These are phyloP conservation scores for Kodamaea lidongshanica DNA, from an alignment of 805 yeast species.

Conservation along the genomic window DNA sequence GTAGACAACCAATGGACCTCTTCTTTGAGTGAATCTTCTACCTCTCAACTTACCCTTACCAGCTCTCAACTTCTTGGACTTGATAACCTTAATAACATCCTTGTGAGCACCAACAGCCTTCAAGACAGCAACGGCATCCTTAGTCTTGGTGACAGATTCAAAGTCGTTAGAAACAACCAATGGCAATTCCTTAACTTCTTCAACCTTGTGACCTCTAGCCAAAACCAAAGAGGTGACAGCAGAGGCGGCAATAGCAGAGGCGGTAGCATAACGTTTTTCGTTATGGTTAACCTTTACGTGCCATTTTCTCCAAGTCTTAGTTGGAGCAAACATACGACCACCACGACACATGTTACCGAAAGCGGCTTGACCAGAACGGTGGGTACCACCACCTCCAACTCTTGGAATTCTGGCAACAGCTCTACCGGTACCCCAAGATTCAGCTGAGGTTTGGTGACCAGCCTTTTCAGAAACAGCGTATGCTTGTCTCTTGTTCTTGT, in stretches of 20 bases:
- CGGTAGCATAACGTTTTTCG: slow-evolving; percentile 99
- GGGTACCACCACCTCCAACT: slow-evolving; percentile 99
- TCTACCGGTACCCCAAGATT: slow-evolving; percentile 99
- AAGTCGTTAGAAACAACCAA: slow-evolving; percentile 90
- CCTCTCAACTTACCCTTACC: slow-evolving; percentile 99
- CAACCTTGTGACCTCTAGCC: slow-evolving; percentile 99
- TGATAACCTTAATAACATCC: slow-evolving; percentile 95
- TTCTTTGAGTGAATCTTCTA: slow-evolving; percentile 99
- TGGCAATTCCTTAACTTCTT: slow-evolving; percentile 96
- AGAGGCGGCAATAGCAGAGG: slow-evolving; percentile 99
- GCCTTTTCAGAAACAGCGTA: slow-evolving; percentile 99
- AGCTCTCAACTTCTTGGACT: slow-evolving; percentile 98
- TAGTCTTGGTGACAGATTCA: slow-evolving; percentile 92
- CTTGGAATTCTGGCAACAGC: slow-evolving; percentile 99
- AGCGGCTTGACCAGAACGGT: slow-evolving; percentile 99
- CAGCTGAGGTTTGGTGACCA: slow-evolving; percentile 99
- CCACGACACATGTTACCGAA: slow-evolving; percentile 99
- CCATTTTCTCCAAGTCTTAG: slow-evolving; percentile 99
- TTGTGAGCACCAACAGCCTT: slow-evolving; percentile 99
- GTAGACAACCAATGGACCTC: slow-evolving; percentile 99
- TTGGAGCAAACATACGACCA: slow-evolving; percentile 99
- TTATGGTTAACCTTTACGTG: slow-evolving; percentile 99
- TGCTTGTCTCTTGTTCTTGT: slow-evolving; percentile 99
- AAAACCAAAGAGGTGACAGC: slow-evolving; percentile 96
- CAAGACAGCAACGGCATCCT: slow-evolving; percentile 96